A percentile compares a stretch with the other conserved stretches of the same genome.
phyloP scores from a whole-genome alignment of 495 filamentous ascomycete genomes.

The Podospora pseudopauciseta region DNA sequence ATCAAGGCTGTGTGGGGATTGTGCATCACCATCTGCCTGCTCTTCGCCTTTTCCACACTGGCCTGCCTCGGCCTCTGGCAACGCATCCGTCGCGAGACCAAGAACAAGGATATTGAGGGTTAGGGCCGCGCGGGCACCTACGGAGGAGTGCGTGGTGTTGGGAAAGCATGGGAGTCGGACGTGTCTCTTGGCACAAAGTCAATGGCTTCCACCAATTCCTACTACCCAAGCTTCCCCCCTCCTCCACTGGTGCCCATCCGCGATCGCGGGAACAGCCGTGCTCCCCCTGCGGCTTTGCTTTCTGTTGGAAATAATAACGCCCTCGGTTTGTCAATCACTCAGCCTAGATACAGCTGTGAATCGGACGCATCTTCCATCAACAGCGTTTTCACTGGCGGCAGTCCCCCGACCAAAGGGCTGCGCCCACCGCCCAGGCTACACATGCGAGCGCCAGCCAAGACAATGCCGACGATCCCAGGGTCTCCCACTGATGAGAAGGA shows the following conservation, averaged over 20 bases:
- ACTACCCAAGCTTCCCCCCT: slow-evolving; percentile 28
- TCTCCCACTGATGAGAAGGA: slow-evolving; percentile 22
- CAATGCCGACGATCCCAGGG: slow-evolving; percentile 23
- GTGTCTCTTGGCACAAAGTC: slow-evolving; percentile 27
- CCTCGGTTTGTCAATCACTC: not conserved
- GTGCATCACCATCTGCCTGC: slow-evolving; percentile 73
- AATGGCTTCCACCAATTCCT: slow-evolving; percentile 5
- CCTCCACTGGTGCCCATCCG: slow-evolving; percentile 33
- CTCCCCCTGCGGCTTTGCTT: not conserved
- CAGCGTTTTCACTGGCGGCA: slow-evolving; percentile 4
- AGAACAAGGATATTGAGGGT: slow-evolving; percentile 39
- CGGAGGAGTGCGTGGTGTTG: slow-evolving; percentile 12
- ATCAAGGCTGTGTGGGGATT: slow-evolving; percentile 89
- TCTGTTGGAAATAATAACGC: not conserved
- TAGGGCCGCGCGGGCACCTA: slow-evolving; percentile 45
- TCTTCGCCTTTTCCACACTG: slow-evolving; percentile 65
- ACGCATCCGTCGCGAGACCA: slow-evolving; percentile 36
- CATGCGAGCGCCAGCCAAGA: not conserved
- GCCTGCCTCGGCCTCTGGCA: slow-evolving; percentile 45
- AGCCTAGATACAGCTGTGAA: slow-evolving; percentile 22
- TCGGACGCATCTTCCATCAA: slow-evolving; percentile 20
- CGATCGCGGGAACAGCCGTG: slow-evolving; percentile 4
- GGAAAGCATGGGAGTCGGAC: slow-evolving; percentile 24
- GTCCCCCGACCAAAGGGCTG: slow-evolving; percentile 15
- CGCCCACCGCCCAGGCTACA: slow-evolving; percentile 17